Percentiles rank a stretch among this genome's conserved stretches.
Evolutionary conservation across 2,329 filamentous ascomycete species (phyloP).

Genomic region (Scytalidium lignicola): DNA sequence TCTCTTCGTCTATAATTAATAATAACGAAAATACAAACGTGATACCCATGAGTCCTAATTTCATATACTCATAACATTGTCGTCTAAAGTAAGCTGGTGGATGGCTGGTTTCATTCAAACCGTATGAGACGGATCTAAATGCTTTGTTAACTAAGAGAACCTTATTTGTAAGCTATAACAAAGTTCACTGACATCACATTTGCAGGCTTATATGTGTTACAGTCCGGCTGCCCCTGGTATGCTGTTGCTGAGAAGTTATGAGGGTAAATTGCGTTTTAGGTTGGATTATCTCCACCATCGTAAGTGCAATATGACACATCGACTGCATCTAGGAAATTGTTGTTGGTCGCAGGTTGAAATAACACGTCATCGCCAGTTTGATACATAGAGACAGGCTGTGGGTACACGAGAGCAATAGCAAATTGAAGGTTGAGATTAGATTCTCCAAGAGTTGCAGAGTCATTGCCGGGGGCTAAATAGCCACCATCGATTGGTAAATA

Average conservation of each 20-base stretch:
- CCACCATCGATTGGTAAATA: conserved; percentile 7
- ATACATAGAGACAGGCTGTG: conserved; percentile 45
- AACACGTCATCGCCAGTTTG: conserved; percentile 35
- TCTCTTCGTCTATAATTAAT: too few species aligned
- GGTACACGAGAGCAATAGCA: conserved; percentile 45
- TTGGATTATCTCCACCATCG: conserved; percentile 35
- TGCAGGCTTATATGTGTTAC: conserved; percentile 39
- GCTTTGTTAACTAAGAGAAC: neutral
- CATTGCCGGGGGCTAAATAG: conserved; percentile 11
- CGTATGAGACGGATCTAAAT: conserved; percentile 43
- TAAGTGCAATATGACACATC: conserved; percentile 42
- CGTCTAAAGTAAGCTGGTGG: conserved; percentile 42
- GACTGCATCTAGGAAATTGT: conserved; percentile 33
- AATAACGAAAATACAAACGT: conserved; percentile 28
- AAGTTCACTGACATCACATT: conserved; percentile 39
- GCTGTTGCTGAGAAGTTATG: conserved; percentile 19
- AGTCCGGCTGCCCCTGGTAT: conserved; percentile 38
- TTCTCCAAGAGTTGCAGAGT: conserved; percentile 19
- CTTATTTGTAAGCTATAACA: too few species aligned
- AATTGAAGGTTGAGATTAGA: conserved; percentile 32
- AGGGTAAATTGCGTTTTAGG: conserved; percentile 32
- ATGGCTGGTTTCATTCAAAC: conserved; percentile 46
- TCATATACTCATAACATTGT: conserved; percentile 53
- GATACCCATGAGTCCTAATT: conserved; percentile 48
- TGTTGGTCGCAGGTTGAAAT: conserved; percentile 5